Evolutionary conservation across 2,329 filamentous ascomycete species (phyloP), one percentile per base, ranked within the genome.

Genomic region (Aspergillus hortae): DNA sequence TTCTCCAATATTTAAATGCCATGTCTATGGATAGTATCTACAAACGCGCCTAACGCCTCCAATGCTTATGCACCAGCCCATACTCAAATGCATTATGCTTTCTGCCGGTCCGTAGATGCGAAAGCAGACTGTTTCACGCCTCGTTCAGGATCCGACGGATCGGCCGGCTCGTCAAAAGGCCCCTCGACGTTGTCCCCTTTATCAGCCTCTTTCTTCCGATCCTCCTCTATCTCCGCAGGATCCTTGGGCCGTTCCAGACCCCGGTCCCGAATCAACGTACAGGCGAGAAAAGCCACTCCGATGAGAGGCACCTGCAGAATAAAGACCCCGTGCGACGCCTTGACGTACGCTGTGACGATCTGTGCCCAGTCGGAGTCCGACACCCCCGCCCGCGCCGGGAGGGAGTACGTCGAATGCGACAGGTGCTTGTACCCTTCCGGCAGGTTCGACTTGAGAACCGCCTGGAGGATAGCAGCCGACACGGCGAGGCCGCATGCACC

Each of bases 401-500:
- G 63, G 19, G 58, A 68, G 52, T 76, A 78, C 0, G 73, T 66
- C 11, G 72, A 74, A 6, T 70, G 57, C 5, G 74, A 66, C 33
- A 77, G 55, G 44, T 73, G 62, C 15, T 67, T 54, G 41, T 74
- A 65, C n/a, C 67, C 61, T 2, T 53, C 44, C 1, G 75, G 74
- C 4, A 79, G 62, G n/a, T 71, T 67, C 33, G 62, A 70, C 52
- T 61, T 69, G 17, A 72, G 59, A 4, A 64, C 65, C 3, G 68
- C 67, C 35, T 71, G 69, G 33, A 80, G 66, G 2, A 84, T 68
- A 2, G 80, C 80, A 1, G 80, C 81, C 0, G 79, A 81, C 7
- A 85, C 69, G 0, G 81, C 82, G 0, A 87, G 74, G 0, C 83
- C 83, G 12, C 78, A 73, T 1, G 82, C 74, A 21, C 82, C 83